A percentile compares a stretch with the other conserved stretches of the same genome.
These are phyloP conservation scores for Paramecium tetraurelia DNA, from an alignment of 73 alveolate species.

Conservation along the genomic window DNA sequence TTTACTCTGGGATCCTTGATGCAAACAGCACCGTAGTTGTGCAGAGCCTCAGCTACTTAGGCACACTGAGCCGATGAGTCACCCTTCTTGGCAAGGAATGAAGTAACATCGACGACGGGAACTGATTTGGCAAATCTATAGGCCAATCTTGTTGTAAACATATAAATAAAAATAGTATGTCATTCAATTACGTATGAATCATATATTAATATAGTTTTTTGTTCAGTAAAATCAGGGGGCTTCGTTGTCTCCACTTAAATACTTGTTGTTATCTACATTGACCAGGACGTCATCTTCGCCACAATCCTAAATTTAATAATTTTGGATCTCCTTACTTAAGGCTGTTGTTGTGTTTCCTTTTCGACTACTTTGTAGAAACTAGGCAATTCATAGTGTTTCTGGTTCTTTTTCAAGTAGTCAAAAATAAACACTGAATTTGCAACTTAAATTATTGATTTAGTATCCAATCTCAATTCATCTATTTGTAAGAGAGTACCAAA, in stretches of 20 bases:
- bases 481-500: slow-evolving; percentile 9
- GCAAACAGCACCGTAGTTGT: slow-evolving; percentile 78
- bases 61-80: slow-evolving; percentile 71
- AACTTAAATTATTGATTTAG: not conserved
- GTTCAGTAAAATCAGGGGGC: not conserved
- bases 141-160: not conserved
- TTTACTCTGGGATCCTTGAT: slow-evolving; percentile 86
- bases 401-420: not conserved
- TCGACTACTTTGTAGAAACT: not conserved
- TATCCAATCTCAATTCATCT: not conserved
- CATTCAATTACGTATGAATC: not conserved
- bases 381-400: slow-evolving; percentile 25
- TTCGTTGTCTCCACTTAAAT: slow-evolving; percentile 30
- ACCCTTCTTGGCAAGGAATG: slow-evolving; percentile 45
- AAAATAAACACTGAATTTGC: not conserved
- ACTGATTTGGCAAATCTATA: slow-evolving; percentile 30
- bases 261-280: not conserved
- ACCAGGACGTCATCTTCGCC: slow-evolving; percentile 10
- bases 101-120: slow-evolving; percentile 59
- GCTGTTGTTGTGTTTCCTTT: not conserved
- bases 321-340: not conserved
- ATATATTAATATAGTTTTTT: not conserved
- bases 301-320: not conserved
- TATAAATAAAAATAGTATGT: not conserved
- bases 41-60: slow-evolving; percentile 78